phyloP scores from a whole-genome alignment of 129 eudicot genomes.

The Centella asiatica region DNA sequence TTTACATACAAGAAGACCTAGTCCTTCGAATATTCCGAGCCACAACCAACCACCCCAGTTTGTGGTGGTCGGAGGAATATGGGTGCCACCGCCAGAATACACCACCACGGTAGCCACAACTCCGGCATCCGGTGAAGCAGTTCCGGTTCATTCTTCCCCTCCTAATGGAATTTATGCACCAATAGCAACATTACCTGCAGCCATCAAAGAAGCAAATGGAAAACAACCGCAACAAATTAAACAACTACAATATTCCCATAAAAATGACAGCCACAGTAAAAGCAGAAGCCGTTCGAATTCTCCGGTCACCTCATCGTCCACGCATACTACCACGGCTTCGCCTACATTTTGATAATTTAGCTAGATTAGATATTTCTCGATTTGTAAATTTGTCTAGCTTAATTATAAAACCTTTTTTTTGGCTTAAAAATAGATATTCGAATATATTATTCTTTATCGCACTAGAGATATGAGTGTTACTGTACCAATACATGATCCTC shows the following conservation, averaged over 20 bases:
- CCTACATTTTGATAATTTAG: constrained; percentile 29
- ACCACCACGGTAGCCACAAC: constrained; percentile 35
- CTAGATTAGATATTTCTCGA: not conserved
- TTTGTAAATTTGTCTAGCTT: no score
- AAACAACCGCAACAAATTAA: constrained; percentile 24
- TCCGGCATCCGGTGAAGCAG: constrained; percentile 37
- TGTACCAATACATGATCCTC: no score
- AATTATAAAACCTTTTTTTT: no score
- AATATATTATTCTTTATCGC: no score
- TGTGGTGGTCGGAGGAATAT: constrained; percentile 94
- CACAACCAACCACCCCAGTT: constrained; percentile 76
- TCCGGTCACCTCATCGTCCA: constrained; percentile 62
- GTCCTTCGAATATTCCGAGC: constrained; percentile 42
- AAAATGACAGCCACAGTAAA: constrained; percentile 35
- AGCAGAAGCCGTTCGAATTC: constrained; percentile 31
- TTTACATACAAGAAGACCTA: constrained; percentile 82
- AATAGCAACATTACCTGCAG: constrained; percentile 31
- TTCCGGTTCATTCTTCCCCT: constrained; percentile 15
- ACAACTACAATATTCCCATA: not conserved
- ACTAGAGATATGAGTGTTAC: no score
- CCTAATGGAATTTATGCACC: constrained; percentile 62
- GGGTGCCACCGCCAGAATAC: constrained; percentile 94
- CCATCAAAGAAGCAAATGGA: constrained; percentile 10
- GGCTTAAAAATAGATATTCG: no score
- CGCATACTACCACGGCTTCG: constrained; percentile 58